Evolutionary conservation across 2,329 filamentous ascomycete genomes (phyloP).

Genomic region (Fusarium humuli): DNA sequence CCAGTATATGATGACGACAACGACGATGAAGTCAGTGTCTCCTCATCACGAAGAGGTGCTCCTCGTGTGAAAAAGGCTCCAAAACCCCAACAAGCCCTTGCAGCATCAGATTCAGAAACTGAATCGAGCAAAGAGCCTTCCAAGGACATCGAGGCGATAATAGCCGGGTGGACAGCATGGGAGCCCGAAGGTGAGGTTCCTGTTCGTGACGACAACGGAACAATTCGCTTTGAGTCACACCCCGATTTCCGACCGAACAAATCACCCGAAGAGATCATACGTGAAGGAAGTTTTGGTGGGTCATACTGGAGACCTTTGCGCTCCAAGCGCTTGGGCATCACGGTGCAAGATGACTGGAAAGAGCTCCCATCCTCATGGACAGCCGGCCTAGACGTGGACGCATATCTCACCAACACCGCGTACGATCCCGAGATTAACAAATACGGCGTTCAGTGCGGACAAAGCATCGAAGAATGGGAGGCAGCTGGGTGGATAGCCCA

Average conservation of each 20-base stretch:
- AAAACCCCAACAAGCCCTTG: neutral
- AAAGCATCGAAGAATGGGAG: constrained; percentile 29
- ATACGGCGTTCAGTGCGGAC: constrained; percentile 21
- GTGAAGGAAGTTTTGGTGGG: constrained; percentile 23
- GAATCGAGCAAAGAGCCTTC: neutral
- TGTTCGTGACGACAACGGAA: neutral
- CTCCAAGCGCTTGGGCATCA: neutral
- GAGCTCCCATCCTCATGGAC: constrained; percentile 13
- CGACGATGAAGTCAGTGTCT: neutral
- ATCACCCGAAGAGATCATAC: constrained; percentile 21
- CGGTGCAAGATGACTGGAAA: constrained; percentile 12
- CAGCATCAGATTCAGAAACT: neutral
- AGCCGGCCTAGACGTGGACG: neutral
- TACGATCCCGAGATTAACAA: constrained; percentile 26
- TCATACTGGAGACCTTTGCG: constrained; percentile 20
- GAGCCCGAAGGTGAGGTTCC: neutral
- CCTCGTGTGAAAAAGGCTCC: neutral
- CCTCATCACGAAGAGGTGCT: neutral
- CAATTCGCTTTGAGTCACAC: constrained; percentile 2
- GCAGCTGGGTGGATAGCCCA: constrained; percentile 28
- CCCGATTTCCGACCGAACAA: constrained; percentile 20
- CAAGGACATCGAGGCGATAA: neutral
- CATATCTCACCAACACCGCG: neutral
- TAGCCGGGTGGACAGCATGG: constrained; percentile 4
- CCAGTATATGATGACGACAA: neutral